Evolutionary conservation across 208 protist genomes (phyloP), one percentile per base, ranked within the genome.

Genomic region (Angomonas deanei): DNA sequence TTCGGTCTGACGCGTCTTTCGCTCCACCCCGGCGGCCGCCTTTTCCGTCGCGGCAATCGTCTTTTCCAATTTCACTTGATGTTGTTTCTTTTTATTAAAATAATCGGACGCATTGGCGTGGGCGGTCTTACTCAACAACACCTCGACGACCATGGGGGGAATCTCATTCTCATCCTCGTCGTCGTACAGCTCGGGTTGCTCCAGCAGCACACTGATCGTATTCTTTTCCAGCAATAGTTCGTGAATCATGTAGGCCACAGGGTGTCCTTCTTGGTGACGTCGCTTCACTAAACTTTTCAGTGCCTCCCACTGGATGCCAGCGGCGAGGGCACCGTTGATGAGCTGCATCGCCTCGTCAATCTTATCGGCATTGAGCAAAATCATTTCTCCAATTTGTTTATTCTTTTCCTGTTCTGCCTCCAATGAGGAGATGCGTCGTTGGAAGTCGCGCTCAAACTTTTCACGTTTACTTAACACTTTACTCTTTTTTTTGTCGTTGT

Each of bases 71-170:
- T 98, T 99, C 6, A 63, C 64, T 8, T 55, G 66, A 42, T 87
- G 79, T 30, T 80, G 70, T 80, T 98, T 98, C 39, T 78, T 84
- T 28, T 73, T 61, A 4, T 75, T 28, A 64, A 97, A 99, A 69
- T 97, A 98, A 23, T 73, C 47, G n/a, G 80, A 67, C 19, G 96
- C 96, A 75, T 99, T 99, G 47, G 88, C 93, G 72, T 96, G 83
- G 0, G 97, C 98, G 17, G 90, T 88, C 55, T 95, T 78, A 21
- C 53, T 66, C n/a, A 99, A 67, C 59, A 96, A 81, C 28, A 99
- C 81, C 48, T 98, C 88, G 24, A 99, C 88, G 23, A 84, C 82
- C 8, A 75, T 26, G 30, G 88, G 58, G 38, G 63, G 57, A 33
- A 78, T 67, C 38, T 91, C 77, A 6, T 65, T 57, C 47, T 89